Base-by-base conservation (phyloP, 2,329 filamentous ascomycete species). In the Pyricularia grisea region DNA sequence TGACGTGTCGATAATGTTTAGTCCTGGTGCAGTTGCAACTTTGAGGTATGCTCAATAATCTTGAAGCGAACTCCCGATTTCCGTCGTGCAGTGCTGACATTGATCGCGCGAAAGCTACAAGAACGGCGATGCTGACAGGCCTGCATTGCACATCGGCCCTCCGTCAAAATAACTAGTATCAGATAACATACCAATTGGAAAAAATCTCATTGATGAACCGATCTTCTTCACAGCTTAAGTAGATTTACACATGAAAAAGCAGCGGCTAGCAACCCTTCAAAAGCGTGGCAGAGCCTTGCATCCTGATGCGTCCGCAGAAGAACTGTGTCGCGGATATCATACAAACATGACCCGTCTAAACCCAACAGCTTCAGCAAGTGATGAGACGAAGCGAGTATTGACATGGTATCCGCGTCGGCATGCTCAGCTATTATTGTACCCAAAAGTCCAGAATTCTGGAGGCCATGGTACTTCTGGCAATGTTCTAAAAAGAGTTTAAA, bases 71-170 rank as follows among this genome's bases (percentile, higher is more conserved):
- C 63, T 65, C 25, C 58, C 58, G n/a, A 61, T 28, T 71, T 74
- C 69, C 73, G 42, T 66, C n/a, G 0, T 55, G 30, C 42, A 31
- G 33, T 27, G 66, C 23, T 20, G 30, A 61, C 63, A 30, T n/a
- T 65, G 17, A 25, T 12, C 14, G 7, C 1, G 3, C 30, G n/a
- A 66, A 69, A 74, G 72, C 67, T 74, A 74, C 67, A 72, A 73
- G 60, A 71, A 82, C 70, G 77, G 79, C 31, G 78, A 76, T 65
- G 73, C 81, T 31, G 73, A 78, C 14, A 75, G 81, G 70, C 78
- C 80, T 33, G 78, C 79, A 11, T 71, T 82, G 55, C 69, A 81
- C 65, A 74, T 81, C 33, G 81, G 81, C 10, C 79, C 81, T 73
- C 78, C 76, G 20, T 77, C 79, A 50, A 77, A 77, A 25, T 63